Evolutionary conservation across 2,329 filamentous ascomycete genomes (phyloP), one percentile per base, ranked within the genome.

Genomic region (Beauveria australis): DNA sequence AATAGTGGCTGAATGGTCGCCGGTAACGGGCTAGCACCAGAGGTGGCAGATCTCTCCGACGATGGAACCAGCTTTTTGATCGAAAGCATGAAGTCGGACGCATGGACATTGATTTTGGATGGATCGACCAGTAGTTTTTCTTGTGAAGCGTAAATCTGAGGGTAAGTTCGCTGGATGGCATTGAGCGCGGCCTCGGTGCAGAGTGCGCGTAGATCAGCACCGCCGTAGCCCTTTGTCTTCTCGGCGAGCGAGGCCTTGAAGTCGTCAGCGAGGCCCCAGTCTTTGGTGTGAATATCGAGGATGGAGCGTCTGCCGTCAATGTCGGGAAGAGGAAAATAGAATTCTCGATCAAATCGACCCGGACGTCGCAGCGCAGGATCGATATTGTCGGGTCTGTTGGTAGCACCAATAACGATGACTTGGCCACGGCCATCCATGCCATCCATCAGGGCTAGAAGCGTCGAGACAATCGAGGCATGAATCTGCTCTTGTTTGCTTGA

Each of bases 401-500:
- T 99, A n/a, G 94, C 94, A 66, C 94, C 94, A 68, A 99, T 97
- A 41, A 99, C 92, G 71, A 99, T 96, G 63, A 99, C 94, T 74
- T 99, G 94, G 33, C 93, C 93, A 71, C 92, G 88, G n/a, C 92
- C 92, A 69, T 97, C 93, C 92, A 97, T 97, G 64, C 92, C 92
- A 73, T 97, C 92, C 92, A 97, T 97, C 68, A 97, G 76, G 1
- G 92, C 92, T 62, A 97, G 79, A n/a, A 97, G 77, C 1, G 92
- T 97, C 1, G 92, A 95, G 16, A 97, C 93, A 65, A 99, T 99
- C 2, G 93, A 97, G 6, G 94, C 92, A 74, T 99, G 94, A 62
- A 97, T 97, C 75, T 99, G 94, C 72, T 99, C 94, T 75, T 97
- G 93, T 73, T 97, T 97, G 75, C 93, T 97, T 14, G 94, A 97